A percentile compares a stretch with the other conserved stretches of the same genome.
Conservation (phyloP, 2,329 filamentous ascomycete genomes). For the Trichophyton rubrum region DNA sequence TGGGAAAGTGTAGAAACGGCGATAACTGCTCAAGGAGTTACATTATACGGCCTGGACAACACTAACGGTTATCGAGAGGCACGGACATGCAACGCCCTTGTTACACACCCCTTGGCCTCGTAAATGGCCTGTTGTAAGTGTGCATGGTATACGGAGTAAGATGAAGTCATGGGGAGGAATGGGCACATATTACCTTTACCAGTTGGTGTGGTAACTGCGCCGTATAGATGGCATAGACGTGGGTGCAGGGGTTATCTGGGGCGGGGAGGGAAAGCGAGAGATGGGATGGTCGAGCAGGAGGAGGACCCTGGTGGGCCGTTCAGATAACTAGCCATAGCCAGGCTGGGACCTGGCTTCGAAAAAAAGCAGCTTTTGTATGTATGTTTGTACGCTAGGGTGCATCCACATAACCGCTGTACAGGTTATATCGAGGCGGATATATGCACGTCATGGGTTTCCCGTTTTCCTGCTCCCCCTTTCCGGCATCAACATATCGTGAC, state of each 20-base stretch:
- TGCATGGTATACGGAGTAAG: neutral
- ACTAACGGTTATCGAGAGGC: neutral
- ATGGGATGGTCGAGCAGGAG: neutral
- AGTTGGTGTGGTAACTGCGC: too few relatives aligned
- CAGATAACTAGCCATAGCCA: neutral
- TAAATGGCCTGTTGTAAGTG: neutral
- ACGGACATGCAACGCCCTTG: neutral
- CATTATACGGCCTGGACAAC: conserved; percentile 1
- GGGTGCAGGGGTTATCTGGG: neutral
- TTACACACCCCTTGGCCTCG: neutral
- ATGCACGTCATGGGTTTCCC: neutral
- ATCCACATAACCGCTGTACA: neutral
- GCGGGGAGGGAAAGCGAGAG: neutral
- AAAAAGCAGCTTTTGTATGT: neutral
- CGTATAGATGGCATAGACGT: neutral
- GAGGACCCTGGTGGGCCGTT: neutral
- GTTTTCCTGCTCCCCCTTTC: neutral
- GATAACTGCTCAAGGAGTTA: neutral
- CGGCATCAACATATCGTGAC: neutral
- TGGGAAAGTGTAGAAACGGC: neutral
- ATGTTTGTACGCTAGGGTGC: neutral
- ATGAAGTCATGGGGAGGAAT: too few relatives aligned
- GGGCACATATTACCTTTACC: too few relatives aligned
- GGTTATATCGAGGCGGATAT: neutral
- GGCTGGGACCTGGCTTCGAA: neutral